Evolutionary conservation across 768 basidiomycete species (phyloP).

Genomic region (Termitomyces sp.): DNA sequence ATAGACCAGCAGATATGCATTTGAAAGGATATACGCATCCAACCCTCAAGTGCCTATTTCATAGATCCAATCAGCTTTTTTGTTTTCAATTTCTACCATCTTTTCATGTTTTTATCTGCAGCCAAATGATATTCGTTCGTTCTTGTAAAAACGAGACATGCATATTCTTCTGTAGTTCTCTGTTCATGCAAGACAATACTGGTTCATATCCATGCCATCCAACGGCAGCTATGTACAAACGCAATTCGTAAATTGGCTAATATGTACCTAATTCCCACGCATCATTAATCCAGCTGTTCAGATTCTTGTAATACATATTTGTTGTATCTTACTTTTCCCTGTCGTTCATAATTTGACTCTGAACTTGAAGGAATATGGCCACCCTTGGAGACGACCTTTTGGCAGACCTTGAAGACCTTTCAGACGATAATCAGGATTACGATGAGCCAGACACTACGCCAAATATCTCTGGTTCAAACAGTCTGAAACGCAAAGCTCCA

Average conservation of each 20-base stretch:
- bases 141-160: neutral
- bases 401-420: conserved; percentile 86
- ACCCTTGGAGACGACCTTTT: conserved; percentile 89
- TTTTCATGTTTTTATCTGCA: neutral
- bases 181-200: neutral
- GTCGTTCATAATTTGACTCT: neutral
- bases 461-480: conserved; percentile 21
- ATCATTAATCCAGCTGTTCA: neutral
- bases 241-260: too few relatives aligned
- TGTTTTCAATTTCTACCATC: neutral
- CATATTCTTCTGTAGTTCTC: neutral
- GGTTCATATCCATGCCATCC: neutral
- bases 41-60: neutral
- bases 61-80: too few relatives aligned
- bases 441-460: conserved; percentile 18
- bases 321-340: neutral
- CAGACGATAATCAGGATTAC: conserved; percentile 54
- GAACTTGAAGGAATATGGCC: conserved; percentile 42
- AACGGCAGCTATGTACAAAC: too few relatives aligned
- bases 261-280: neutral
- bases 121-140: neutral
- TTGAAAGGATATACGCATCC: neutral
- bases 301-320: neutral
- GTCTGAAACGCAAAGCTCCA: conserved; percentile 60
- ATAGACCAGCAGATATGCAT: neutral